A percentile compares a stretch with the other conserved stretches of the same genome.
These are phyloP conservation scores for Pelagophyceae sp. DNA, from an alignment of 352 stramenopile genomes.

Conservation along the genomic window DNA sequence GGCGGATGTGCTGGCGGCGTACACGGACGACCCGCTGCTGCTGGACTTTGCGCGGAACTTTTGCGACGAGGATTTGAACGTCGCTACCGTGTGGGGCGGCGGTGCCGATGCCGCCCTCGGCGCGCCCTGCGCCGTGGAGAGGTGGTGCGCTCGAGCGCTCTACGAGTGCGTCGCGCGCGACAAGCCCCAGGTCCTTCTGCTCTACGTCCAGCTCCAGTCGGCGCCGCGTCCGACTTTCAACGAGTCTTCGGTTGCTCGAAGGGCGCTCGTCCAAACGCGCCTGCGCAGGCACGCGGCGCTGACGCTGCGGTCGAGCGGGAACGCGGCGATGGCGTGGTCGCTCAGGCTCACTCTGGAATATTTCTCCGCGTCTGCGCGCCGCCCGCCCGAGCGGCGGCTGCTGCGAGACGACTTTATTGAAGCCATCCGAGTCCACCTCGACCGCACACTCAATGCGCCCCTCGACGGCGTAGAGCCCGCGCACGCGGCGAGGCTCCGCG, in stretches of 20 bases:
- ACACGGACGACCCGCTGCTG: background rate
- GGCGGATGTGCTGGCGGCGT: background rate
- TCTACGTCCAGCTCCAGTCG: constrained; percentile 1
- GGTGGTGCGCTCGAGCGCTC: background rate
- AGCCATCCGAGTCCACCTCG: background rate
- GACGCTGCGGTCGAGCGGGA: background rate
- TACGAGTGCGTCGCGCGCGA: constrained; percentile 9
- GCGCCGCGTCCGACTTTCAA: background rate
- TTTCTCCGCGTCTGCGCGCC: background rate
- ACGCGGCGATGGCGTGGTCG: background rate
- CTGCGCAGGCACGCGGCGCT: background rate
- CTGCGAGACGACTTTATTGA: background rate
- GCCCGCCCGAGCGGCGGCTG: background rate
- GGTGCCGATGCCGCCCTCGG: background rate
- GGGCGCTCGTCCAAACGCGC: no score
- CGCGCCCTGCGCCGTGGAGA: background rate
- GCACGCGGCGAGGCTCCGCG: background rate
- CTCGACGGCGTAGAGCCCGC: background rate
- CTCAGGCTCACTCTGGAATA: background rate
- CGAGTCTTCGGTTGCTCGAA: background rate
- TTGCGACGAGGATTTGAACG: background rate
- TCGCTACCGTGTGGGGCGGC: background rate
- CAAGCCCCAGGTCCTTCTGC: background rate
- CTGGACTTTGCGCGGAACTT: background rate
- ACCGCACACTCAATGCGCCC: background rate